Evolutionary conservation across 306 rosid species (phyloP).

Genomic region (Vigna hirtella): DNA sequence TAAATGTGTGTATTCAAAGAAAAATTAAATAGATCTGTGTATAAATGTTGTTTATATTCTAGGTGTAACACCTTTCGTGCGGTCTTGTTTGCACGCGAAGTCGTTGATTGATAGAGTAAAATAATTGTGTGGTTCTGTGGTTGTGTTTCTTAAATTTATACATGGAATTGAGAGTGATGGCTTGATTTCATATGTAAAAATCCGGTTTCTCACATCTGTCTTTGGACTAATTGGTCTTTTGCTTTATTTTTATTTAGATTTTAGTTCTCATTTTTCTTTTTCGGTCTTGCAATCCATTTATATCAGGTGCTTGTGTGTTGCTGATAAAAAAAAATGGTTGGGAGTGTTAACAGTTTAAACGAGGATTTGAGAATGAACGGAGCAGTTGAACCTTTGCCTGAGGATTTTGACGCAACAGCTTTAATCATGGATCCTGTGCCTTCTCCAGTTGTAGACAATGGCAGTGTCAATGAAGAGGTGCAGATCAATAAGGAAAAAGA

Average conservation of each 20-base stretch:
- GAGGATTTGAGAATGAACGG: conserved; percentile 37
- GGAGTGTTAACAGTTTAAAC: conserved; percentile 34
- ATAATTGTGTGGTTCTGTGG: not conserved
- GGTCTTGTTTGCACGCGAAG: not conserved
- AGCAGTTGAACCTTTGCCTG: conserved; percentile 48
- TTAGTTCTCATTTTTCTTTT: not conserved
- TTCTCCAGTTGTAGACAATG: conserved; percentile 31
- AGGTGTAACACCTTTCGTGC: not conserved
- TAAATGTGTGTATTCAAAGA: not conserved
- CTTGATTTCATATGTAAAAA: not conserved
- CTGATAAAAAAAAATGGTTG: conserved; percentile 47
- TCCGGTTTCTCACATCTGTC: not conserved
- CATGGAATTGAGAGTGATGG: not conserved
- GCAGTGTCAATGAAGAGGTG: conserved; percentile 19
- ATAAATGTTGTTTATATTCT: conserved; percentile 19
- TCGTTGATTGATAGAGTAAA: not conserved
- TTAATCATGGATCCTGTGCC: conserved; percentile 49
- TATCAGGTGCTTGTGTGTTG: conserved; percentile 39
- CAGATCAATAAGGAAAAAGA: conserved; percentile 24
- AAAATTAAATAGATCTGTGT: conserved; percentile 21
- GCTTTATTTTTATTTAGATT: too few species aligned
- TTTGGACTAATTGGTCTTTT: not conserved
- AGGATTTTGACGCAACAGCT: conserved; percentile 46
- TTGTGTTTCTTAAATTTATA: not conserved
- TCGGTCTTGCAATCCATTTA: not conserved